Evolutionary conservation across 352 stramenopile genomes (phyloP), one percentile per base, ranked within the genome.

Genomic region (Phytophthora cryptogea): DNA sequence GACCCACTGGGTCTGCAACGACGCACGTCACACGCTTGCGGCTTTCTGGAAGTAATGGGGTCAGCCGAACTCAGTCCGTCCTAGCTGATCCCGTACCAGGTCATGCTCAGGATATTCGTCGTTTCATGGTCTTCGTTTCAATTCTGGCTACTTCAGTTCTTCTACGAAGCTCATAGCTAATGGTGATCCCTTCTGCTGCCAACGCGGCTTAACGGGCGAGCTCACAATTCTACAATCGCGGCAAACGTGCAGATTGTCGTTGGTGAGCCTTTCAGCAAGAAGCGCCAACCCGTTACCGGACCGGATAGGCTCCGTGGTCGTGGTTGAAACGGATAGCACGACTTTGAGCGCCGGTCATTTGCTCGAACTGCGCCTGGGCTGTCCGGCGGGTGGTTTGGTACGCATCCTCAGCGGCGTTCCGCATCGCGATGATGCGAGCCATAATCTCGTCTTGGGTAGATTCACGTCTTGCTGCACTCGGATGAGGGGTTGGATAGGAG

Each of bases 351-450:
- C 32, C 63, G 39, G 53, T 49, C n/a, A 65, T 23, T 51, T 66
- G 46, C 37, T 62, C 59, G 16, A 56, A 37, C 7, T 63, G 41
- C 31, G 58, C 53, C 20, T 58, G 46, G 8, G 54, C 63, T 23
- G 57, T 63, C 52, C 39, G 61, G 20, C 45, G 56, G 33, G 62
- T 72, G 11, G 57, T 82, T 59, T 80, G 54, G 66, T 86, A 88
- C 26, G 78, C 78, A 14, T 63, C 74, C 54, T 89, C 80, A 10
- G 76, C 76, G 20, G 76, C 65, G 53, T 78, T 73, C 26, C 69
- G 77, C 65, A 89, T 68, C 26, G 83, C 72, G 32, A 80, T 74
- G 59, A 86, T 85, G 47, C 80, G 80, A 28, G 79, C 66, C 53
- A 75, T 63, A 42, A 75, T 45, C 3, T 51, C 62, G 8, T 68